Percentiles rank a stretch among this genome's conserved stretches.
phyloP scores from a whole-genome alignment of 2,329 filamentous ascomycete species.

The Pestalotiopsis sp. region DNA sequence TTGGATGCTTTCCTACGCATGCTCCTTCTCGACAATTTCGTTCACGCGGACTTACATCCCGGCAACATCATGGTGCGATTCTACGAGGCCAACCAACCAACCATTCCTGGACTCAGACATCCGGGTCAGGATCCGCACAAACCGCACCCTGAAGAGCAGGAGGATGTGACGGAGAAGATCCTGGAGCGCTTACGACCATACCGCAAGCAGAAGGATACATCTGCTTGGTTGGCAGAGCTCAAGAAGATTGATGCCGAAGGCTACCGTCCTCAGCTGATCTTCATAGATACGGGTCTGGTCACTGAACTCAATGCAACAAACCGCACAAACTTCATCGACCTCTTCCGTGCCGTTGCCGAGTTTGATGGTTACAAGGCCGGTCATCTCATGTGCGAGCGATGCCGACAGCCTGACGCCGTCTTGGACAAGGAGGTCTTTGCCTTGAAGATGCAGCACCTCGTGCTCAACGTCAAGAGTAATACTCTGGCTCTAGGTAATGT shows the following conservation, averaged over 20 bases:
- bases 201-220: constrained; percentile 60
- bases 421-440: constrained; percentile 90
- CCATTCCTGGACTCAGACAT: constrained; percentile 54
- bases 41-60: constrained; percentile 93
- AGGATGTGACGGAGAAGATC: constrained; percentile 86
- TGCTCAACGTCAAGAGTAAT: constrained; percentile 84
- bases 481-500: constrained; percentile 93
- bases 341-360: constrained; percentile 94
- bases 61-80: constrained; percentile 99
- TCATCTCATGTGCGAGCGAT: constrained; percentile 93
- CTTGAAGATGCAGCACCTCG: constrained; percentile 94
- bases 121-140: constrained; percentile 29
- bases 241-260: constrained; percentile 80
- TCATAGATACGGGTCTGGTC: constrained; percentile 95
- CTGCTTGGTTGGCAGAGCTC: constrained; percentile 76
- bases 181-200: constrained; percentile 78
- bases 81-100: constrained; percentile 78
- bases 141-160: constrained; percentile 28
- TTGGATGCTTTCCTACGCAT: constrained; percentile 95
- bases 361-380: constrained; percentile 97
- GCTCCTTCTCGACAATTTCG: constrained; percentile 96
- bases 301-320: constrained; percentile 90
- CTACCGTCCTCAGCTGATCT: constrained; percentile 91
- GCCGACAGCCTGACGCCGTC: constrained; percentile 88
- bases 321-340: constrained; percentile 86